Evolutionary conservation across 768 basidiomycete species (phyloP).

Genomic region (Mrakia gelida): DNA sequence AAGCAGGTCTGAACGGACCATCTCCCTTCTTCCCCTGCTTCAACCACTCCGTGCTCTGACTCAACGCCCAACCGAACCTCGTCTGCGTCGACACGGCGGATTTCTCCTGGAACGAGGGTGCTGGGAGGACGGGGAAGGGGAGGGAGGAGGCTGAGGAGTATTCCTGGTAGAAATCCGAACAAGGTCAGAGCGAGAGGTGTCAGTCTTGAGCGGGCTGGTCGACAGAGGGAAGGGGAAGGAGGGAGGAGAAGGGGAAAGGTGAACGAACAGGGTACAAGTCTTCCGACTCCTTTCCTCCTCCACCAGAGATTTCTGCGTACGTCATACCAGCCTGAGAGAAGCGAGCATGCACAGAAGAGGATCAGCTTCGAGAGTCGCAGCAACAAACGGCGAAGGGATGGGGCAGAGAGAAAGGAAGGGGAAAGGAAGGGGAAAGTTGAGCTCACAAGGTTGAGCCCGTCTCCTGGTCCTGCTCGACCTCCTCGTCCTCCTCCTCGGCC

Average conservation of each 20-base stretch:
- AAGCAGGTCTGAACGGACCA: neutral
- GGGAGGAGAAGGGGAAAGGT: neutral
- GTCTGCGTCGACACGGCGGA: slow-evolving; percentile 21
- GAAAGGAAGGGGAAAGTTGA: neutral
- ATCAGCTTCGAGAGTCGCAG: neutral
- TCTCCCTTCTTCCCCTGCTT: slow-evolving; percentile 19
- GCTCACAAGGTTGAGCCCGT: slow-evolving; percentile 29
- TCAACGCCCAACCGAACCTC: slow-evolving; percentile 28
- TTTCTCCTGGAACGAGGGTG: slow-evolving; percentile 9
- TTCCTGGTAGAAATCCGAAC: neutral
- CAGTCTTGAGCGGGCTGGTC: neutral
- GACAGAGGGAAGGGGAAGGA: neutral
- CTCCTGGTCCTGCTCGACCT: slow-evolving; percentile 22
- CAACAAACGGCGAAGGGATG: neutral
- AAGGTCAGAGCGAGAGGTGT: neutral
- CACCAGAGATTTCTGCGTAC: slow-evolving; percentile 30
- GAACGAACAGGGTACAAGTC: slow-evolving; percentile 29
- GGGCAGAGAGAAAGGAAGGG: neutral
- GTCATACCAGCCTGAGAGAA: slow-evolving; percentile 29
- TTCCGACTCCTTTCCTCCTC: slow-evolving; percentile 17
- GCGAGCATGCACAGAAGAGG: neutral
- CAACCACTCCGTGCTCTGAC: slow-evolving; percentile 14
- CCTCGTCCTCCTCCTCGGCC: slow-evolving; percentile 29
- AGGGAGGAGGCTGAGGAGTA: neutral
- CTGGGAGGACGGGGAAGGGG: slow-evolving; percentile 27